Percentiles rank a stretch among this genome's conserved stretches.
These are phyloP conservation scores for Eucalyptus regnans DNA, from an alignment of 345 rosid species.

Conservation along the genomic window DNA sequence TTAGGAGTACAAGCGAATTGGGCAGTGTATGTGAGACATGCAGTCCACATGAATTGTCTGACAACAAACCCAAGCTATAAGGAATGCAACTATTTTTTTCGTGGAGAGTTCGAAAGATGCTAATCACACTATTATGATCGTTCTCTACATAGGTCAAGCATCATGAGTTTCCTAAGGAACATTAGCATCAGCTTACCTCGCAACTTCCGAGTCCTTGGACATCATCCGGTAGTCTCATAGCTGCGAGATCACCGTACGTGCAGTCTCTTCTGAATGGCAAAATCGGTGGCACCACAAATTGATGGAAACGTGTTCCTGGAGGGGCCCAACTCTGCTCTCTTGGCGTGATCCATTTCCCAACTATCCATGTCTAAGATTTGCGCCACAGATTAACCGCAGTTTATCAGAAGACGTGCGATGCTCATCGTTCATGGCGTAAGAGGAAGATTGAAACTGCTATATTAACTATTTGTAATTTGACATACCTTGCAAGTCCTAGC, in stretches of 20 bases:
- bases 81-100: background rate
- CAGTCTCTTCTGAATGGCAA: constrained; percentile 68
- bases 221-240: constrained; percentile 85
- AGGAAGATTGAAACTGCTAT: background rate
- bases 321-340: constrained; percentile 96
- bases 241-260: constrained; percentile 92
- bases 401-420: background rate
- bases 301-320: constrained; percentile 82
- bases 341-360: constrained; percentile 94
- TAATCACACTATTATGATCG: background rate
- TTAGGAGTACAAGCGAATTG: background rate
- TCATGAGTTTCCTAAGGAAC: background rate
- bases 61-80: background rate
- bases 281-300: constrained; percentile 95
- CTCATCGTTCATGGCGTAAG: background rate
- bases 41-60: background rate
- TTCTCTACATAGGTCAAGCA: background rate
- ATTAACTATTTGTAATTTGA: background rate
- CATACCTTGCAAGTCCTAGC: constrained; percentile 81
- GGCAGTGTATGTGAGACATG: background rate
- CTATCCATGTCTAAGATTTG: constrained; percentile 75
- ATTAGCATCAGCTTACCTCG: constrained; percentile 38
- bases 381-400: background rate
- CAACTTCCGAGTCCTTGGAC: constrained; percentile 85
- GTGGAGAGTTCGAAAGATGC: background rate